A percentile compares a stretch with the other conserved stretches of the same genome.
Evolutionary conservation across 306 rosid species (phyloP).

Genomic region (Vigna angularis): DNA sequence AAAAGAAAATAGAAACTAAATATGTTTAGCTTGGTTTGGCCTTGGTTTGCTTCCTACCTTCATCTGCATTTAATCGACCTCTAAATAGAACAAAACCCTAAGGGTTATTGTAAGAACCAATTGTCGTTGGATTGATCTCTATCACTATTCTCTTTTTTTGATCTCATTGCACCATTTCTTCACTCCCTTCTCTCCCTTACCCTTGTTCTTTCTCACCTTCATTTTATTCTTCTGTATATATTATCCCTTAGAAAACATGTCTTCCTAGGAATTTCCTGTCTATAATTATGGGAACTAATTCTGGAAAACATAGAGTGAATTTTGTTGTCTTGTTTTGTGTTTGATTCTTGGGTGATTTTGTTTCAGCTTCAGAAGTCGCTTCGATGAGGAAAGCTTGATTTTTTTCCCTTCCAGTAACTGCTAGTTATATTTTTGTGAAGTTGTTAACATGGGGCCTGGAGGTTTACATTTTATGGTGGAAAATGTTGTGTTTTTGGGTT

Average conservation of each 20-base stretch:
- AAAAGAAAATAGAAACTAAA: not conserved
- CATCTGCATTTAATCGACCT: constrained; percentile 68
- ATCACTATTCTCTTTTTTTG: constrained; percentile 6
- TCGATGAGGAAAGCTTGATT: constrained; percentile 18
- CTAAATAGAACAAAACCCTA: constrained; percentile 79
- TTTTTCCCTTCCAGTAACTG: constrained; percentile 42
- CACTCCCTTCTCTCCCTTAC: constrained; percentile 30
- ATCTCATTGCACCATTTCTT: constrained; percentile 28
- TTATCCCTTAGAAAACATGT: constrained; percentile 6
- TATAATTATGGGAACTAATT: constrained; percentile 27
- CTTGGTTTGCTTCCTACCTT: constrained; percentile 26
- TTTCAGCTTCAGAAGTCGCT: constrained; percentile 35
- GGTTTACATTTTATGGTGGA: constrained; percentile 19
- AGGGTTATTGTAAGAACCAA: constrained; percentile 78
- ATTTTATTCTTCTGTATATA: not conserved
- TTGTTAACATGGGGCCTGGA: constrained; percentile 46
- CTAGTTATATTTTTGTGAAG: constrained; percentile 36
- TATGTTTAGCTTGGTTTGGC: not conserved
- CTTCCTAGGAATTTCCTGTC: constrained; percentile 18
- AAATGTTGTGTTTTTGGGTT: constrained; percentile 43
- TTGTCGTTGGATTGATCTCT: constrained; percentile 78
- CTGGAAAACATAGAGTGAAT: constrained; percentile 1
- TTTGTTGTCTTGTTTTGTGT: not conserved
- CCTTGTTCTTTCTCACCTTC: not conserved
- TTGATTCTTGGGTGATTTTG: constrained; percentile 3